These are phyloP conservation scores for Cladosporium sp. DNA, from an alignment of 2,329 filamentous ascomycete genomes.

Conservation along the genomic window DNA sequence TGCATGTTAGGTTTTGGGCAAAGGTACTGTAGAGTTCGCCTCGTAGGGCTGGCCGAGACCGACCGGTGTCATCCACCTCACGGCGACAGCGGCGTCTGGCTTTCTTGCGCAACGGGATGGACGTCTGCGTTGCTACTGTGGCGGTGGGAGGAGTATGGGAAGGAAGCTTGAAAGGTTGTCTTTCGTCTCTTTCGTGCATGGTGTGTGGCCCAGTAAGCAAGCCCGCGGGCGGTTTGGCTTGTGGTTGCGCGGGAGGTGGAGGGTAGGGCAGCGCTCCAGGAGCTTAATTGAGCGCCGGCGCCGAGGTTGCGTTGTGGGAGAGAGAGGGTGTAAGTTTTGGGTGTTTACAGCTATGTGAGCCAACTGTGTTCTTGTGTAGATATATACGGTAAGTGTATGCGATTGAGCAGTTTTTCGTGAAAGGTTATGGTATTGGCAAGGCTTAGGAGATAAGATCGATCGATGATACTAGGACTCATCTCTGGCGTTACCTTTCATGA, in stretches of 20 bases:
- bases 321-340: background rate
- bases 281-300: too few relatives aligned
- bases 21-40: background rate
- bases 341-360: too few relatives aligned
- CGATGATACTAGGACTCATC: background rate
- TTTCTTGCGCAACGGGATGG: background rate
- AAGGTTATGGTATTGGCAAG: background rate
- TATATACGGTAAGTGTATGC: background rate
- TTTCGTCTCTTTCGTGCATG: background rate
- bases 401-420: too few relatives aligned
- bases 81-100: background rate
- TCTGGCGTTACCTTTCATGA: too few relatives aligned
- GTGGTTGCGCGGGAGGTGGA: background rate
- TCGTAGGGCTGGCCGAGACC: constrained; percentile 4
- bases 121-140: constrained; percentile 13
- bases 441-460: background rate
- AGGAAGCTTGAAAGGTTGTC: background rate
- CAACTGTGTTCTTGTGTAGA: background rate
- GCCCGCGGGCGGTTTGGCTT: background rate
- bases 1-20: background rate
- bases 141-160: background rate
- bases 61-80: background rate
- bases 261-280: background rate
- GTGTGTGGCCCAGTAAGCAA: background rate
- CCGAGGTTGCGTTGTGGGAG: background rate